These are phyloP conservation scores for Monoraphidium neglectum DNA, from an alignment of 139 green algal genomes.

Conservation along the genomic window DNA sequence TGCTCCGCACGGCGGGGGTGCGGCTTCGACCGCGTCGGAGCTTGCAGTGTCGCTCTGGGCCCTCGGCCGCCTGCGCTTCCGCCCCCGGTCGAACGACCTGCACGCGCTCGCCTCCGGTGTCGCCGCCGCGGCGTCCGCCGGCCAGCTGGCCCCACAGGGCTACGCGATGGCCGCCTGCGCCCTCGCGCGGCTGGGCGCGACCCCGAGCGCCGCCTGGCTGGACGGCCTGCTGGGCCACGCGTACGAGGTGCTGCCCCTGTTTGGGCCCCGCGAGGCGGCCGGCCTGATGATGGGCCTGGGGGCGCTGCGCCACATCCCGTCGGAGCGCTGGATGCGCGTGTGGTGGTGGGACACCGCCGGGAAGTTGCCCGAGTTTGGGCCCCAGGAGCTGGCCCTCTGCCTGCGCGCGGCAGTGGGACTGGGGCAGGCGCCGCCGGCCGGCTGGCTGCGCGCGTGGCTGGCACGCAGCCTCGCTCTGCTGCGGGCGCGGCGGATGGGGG, in stretches of 20 bases:
- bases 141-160: slow-evolving; percentile 24
- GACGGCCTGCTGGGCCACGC: slow-evolving; percentile 13
- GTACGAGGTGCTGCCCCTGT: slow-evolving; percentile 18
- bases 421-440: slow-evolving; percentile 19
- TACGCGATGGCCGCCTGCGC: slow-evolving; percentile 9
- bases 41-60: slow-evolving; percentile 1
- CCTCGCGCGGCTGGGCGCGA: not conserved
- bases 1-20: too few species aligned
- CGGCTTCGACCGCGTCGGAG: not conserved
- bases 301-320: slow-evolving; percentile 22
- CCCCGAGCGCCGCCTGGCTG: not conserved
- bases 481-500: too few species aligned
- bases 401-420: slow-evolving; percentile 20
- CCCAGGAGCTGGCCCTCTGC: slow-evolving; percentile 23
- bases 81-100: not conserved
- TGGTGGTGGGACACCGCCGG: slow-evolving; percentile 11
- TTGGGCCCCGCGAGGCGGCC: slow-evolving; percentile 2
- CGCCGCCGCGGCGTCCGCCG: not conserved
- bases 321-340: not conserved
- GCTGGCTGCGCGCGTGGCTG: slow-evolving; percentile 11
- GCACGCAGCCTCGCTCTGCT: not conserved
- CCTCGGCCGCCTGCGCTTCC: slow-evolving; percentile 15
- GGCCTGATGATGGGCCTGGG: slow-evolving; percentile 5
- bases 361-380: not conserved
- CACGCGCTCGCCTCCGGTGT: not conserved